Evolutionary conservation across 257 asterid genomes (phyloP), one percentile per base, ranked within the genome.

Genomic region (Leonotis leonurus): DNA sequence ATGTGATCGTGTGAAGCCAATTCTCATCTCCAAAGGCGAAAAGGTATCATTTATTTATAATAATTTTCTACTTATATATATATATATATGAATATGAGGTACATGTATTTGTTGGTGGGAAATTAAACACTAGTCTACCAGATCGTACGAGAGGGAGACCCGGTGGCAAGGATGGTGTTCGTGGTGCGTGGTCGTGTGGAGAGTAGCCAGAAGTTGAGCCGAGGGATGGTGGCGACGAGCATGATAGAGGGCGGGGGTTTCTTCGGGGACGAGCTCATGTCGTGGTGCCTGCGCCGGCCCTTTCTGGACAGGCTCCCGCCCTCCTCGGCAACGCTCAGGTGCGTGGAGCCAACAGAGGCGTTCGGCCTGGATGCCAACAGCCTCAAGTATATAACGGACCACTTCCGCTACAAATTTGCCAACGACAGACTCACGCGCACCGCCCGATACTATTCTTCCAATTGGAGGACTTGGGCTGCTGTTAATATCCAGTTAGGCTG

Each of bases 381-480:
- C 67, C 90, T 90, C 21, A 76, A 79, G 60, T 88, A 85, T 61
- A 84, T 90, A 43, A 82, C 94, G 0, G 96, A 85, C 24, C 95
- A 90, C 70, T 90, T 90, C 57, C 78, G 96, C 3, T 85, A 84
- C 70, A 83, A 88, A 60, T 90, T 90, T 30, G 84, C 88, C 0
- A 88, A 83, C 17, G 95, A 90, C 77, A 75, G 83, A 71, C 94
- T 88, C 3, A 84, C 65, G 14, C 71, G 95, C 12, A 88, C 84
- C 1, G 84, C 86, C 0, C 63, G 86, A 4, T 88, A 80, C 65
- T 84, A 83, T 53, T 90, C 98, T 0, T 84, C 96, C 64, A 88
- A 85, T 11, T 90, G 98, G 98, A 75, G 96, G 75, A 90, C 96
- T 2, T 90, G 98, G 98, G 98, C 88, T 0, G 95, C 96, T 1